These are phyloP conservation scores for Panaeolus cyanescens DNA, from an alignment of 768 basidiomycete genomes.

Conservation along the genomic window DNA sequence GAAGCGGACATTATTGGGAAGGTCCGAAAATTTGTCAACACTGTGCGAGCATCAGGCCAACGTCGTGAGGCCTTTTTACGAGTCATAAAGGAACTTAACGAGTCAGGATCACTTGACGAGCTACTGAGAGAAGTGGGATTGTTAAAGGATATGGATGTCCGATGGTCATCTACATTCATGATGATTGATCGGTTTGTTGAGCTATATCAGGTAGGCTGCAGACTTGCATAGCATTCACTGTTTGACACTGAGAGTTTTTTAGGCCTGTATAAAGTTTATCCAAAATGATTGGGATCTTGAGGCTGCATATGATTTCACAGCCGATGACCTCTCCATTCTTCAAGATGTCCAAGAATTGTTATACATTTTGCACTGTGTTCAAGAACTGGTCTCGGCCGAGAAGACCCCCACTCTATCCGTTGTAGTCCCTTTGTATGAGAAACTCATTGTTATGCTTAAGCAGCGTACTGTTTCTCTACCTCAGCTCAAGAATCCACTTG, in stretches of 20 bases:
- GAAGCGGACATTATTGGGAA: constrained; percentile 20
- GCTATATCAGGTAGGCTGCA: constrained; percentile 16
- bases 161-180: constrained; percentile 31
- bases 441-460: constrained; percentile 20
- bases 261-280: constrained; percentile 9
- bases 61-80: constrained; percentile 23
- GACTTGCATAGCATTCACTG: neutral
- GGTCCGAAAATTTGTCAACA: constrained; percentile 24
- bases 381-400: constrained; percentile 26
- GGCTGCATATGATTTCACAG: constrained; percentile 9
- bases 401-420: constrained; percentile 29
- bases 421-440: constrained; percentile 28
- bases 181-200: constrained; percentile 28
- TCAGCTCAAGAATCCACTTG: constrained; percentile 8
- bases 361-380: constrained; percentile 21
- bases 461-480: constrained; percentile 4
- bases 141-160: constrained; percentile 26
- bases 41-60: constrained; percentile 29
- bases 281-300: constrained; percentile 9
- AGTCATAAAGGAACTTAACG: constrained; percentile 24
- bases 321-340: constrained; percentile 16
- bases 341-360: constrained; percentile 23
- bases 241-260: neutral
- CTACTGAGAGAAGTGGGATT: constrained; percentile 13
- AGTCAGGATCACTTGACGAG: constrained; percentile 4